Evolutionary conservation across 805 yeast genomes (phyloP), one percentile per base, ranked within the genome.

Genomic region (Zygosaccharomyces bisporus): DNA sequence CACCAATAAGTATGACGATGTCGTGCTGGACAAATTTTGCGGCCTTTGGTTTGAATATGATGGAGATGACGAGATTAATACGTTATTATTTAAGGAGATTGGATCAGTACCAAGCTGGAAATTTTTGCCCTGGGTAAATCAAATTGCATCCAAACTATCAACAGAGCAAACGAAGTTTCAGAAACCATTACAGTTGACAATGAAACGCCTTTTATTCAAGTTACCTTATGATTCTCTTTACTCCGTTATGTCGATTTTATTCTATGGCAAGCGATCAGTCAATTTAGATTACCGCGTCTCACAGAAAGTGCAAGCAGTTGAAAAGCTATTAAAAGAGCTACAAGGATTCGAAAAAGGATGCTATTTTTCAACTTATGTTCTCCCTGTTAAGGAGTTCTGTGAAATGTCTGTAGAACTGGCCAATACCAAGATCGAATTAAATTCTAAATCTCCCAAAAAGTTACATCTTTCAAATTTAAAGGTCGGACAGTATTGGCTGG

Each of bases 71-170:
- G 61, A 56, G 0, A 65, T 84, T 4, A 81, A 78, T 50, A 48
- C 44, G 3, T 53, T 64, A 6, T 67, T 85, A 7, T 55, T 55
- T 10, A 52, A 58, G 2, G 64, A 68, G 4, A 55, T 83, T 2
- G 40, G 56, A 0, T 38, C 40, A 0, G 63, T 86, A 14, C 84
- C 95, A 0, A 70, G 76, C 10, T 69, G 71, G 56, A 81, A 81
- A 53, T 76, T 88, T 42, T 70, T 86, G 4, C 77, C 88, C 0
- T 90, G 97, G 96, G 71, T 82, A 29, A 81, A 83, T 47, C 98
- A 90, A 58, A 71, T 90, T 35, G 71, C 86, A 2, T 86, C 97
- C 0, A 70, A 93, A 44, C 57, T 90, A 12, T 66, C 77, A 1
- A 66, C 64, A 27, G 84, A 77, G 7, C 42, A 52, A 0, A 59